Base-by-base conservation (phyloP, 257 asterid genomes). In the Nicotiana obtusifolia region DNA sequence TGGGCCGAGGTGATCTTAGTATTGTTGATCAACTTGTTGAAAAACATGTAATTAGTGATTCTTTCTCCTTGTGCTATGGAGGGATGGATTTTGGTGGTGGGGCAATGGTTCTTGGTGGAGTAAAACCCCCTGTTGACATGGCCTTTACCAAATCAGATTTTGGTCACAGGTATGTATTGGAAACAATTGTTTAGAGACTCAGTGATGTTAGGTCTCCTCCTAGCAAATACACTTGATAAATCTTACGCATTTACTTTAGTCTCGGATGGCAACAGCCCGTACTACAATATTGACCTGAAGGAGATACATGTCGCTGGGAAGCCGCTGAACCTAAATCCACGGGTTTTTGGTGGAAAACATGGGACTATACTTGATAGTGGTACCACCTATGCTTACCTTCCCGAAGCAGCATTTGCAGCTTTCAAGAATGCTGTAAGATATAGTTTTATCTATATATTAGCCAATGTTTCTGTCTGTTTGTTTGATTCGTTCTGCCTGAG, bases 71-170 rank as follows among this genome's bases (percentile, higher is more conserved):
- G 82, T 95, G 99, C 85, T 95, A 95, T 47, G 99, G 99, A 79
- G 99, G 99, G 49, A 93, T 95, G 99, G 97, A 93, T 90, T 85
- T 95, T 81, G 98, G 98, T 80, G 98, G 98, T 30, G 99, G 99
- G 76, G 93, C 93, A 22, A 95, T 95, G 98, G 99, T 95, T 88
- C 97, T 95, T 86, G 99, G 99, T 76, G 93, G 90, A 76, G 88
- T 92, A 86, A 79, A 93, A 81, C 49, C 91, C 60, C 97, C 97
- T 84, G 84, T 85, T 66, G 93, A 87, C 81, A 93, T 93, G 99
- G 89, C 91, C 59, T 93, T 91, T 87, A 83, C 94, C 85, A 91
- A 49, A 80, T 93, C 99, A 49, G 90, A 95, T 84, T 92, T 97
- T 67, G 84, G 62, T 60, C 99, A 91, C 86, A 95, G 99, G 98